Conservation (phyloP, 495 filamentous ascomycete genomes). For the Daldinia bambusicola region DNA sequence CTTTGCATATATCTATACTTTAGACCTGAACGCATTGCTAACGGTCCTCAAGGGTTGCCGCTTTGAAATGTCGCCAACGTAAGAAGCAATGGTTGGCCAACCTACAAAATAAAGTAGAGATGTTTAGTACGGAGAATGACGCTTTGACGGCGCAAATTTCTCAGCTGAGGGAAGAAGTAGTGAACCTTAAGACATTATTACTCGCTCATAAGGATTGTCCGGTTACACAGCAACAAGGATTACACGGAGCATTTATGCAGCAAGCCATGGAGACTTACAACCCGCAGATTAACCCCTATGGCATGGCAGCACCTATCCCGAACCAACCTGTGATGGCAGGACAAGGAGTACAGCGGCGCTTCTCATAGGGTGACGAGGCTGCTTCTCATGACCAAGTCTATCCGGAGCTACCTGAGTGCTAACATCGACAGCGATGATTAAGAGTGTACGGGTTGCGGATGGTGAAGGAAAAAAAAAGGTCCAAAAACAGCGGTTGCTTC, state of each 20-base stretch:
- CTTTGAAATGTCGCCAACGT: conserved; percentile 94
- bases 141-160: conserved; percentile 83
- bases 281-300: conserved; percentile 75
- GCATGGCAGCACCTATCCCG: conserved; percentile 67
- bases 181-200: conserved; percentile 92
- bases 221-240: conserved; percentile 85
- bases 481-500: not conserved
- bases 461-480: not conserved
- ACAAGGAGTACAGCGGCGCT: conserved; percentile 63
- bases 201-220: conserved; percentile 98
- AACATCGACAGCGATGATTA: conserved; percentile 16
- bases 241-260: conserved; percentile 75
- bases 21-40: conserved; percentile 34
- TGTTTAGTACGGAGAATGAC: conserved; percentile 92
- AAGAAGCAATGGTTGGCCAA: conserved; percentile 99
- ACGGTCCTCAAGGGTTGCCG: conserved; percentile 76
- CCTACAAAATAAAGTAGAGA: conserved; percentile 92
- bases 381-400: conserved; percentile 27
- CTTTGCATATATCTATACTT: not conserved
- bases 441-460: conserved; percentile 2
- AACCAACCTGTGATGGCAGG: conserved; percentile 66
- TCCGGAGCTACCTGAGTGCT: conserved; percentile 15
- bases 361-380: conserved; percentile 52
- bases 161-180: conserved; percentile 86
- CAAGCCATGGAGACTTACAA: conserved; percentile 60